Evolutionary conservation across 2,329 filamentous ascomycete species (phyloP).

Genomic region (Penicillium sp.): DNA sequence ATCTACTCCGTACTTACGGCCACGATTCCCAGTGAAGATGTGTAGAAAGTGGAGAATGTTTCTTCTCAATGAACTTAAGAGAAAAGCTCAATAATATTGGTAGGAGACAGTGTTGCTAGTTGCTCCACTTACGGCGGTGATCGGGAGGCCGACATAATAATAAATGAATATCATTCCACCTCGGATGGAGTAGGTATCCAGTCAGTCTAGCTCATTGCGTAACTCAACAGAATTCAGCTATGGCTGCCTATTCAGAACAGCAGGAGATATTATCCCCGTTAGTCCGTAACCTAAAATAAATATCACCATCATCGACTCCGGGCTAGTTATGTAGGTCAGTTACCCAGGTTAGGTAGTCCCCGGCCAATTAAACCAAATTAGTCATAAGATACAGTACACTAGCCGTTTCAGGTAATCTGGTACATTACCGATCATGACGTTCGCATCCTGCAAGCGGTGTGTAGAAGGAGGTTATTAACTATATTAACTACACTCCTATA

Average conservation of each 20-base stretch:
- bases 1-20: neutral
- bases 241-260: neutral
- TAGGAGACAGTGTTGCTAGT: neutral
- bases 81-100: slow-evolving; percentile 2
- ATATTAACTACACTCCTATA: neutral
- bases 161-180: slow-evolving; percentile 11
- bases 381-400: slow-evolving; percentile 16
- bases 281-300: neutral
- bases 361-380: slow-evolving; percentile 1
- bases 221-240: neutral
- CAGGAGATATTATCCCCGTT: slow-evolving; percentile 2
- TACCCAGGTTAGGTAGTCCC: neutral
- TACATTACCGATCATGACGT: slow-evolving; percentile 23
- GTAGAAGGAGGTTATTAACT: slow-evolving; percentile 2
- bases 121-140: slow-evolving; percentile 11
- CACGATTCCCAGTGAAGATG: neutral
- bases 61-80: slow-evolving; percentile 1
- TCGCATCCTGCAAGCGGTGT: slow-evolving; percentile 25
- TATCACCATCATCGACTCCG: slow-evolving; percentile 12
- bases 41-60: neutral
- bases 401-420: slow-evolving; percentile 17
- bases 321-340: neutral
- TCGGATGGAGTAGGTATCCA: slow-evolving; percentile 1
- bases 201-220: neutral
- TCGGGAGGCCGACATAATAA: neutral